Evolutionary conservation across 345 rosid genomes (phyloP).

Genomic region (Laguncularia racemosa): DNA sequence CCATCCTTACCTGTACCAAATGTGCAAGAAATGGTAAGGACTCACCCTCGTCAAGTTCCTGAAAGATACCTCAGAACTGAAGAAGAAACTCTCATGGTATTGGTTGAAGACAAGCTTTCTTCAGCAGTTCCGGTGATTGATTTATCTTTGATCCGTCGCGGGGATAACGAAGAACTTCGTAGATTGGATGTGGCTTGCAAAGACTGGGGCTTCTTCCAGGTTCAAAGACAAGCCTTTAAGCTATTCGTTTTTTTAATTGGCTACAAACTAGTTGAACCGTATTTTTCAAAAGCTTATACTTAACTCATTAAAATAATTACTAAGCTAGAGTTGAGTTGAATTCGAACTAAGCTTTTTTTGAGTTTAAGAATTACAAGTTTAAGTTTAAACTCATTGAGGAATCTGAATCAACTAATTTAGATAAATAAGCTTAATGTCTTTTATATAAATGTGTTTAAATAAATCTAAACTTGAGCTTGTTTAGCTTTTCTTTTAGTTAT

Average conservation of each 20-base stretch:
- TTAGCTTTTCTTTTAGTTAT: too few species aligned
- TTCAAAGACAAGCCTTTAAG: neutral
- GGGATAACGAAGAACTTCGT: constrained; percentile 14
- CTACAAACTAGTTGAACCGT: too few species aligned
- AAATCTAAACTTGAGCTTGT: too few species aligned
- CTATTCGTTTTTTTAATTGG: neutral
- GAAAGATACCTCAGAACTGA: constrained; percentile 16
- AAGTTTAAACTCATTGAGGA: too few species aligned
- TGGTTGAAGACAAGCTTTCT: constrained; percentile 8
- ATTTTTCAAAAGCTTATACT: too few species aligned
- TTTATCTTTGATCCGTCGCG: constrained; percentile 13
- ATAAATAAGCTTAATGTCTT: too few species aligned
- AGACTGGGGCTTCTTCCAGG: constrained; percentile 30
- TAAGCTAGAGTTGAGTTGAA: too few species aligned
- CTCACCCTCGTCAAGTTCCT: constrained; percentile 20
- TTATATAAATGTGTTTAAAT: too few species aligned
- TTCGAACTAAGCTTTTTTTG: too few species aligned
- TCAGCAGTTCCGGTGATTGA: constrained; percentile 18
- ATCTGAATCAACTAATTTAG: too few species aligned
- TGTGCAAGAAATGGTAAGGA: constrained; percentile 24
- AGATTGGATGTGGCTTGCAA: constrained; percentile 21
- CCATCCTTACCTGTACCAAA: constrained; percentile 24
- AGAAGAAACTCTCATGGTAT: constrained; percentile 9
- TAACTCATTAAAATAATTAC: too few species aligned
- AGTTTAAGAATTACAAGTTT: too few species aligned